A percentile compares a stretch with the other conserved stretches of the same genome.
Evolutionary conservation across 208 protist genomes (phyloP).

Genomic region (Chromosphaera perkinsii): DNA sequence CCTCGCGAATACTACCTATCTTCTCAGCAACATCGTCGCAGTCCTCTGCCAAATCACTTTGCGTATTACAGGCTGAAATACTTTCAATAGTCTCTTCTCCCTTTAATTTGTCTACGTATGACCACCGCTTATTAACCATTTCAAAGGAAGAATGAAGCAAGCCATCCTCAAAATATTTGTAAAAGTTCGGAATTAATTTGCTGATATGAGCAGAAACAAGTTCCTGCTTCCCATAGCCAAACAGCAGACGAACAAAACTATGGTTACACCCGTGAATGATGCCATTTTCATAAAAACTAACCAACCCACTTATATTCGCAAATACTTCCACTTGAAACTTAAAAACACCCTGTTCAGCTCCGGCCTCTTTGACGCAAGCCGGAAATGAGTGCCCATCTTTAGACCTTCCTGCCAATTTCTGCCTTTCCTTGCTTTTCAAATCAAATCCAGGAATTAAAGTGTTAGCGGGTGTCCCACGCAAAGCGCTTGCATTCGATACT

Average conservation of each 20-base stretch:
- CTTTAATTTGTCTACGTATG: not conserved
- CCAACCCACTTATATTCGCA: slow-evolving; percentile 17
- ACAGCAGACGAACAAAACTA: slow-evolving; percentile 10
- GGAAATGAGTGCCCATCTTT: not conserved
- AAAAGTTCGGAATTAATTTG: slow-evolving; percentile 5
- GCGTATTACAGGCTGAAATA: not conserved
- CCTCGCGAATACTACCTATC: not conserved
- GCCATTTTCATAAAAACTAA: slow-evolving; percentile 5
- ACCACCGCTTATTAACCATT: too few species aligned
- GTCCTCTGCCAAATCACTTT: not conserved
- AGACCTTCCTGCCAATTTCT: not conserved
- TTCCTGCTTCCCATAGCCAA: slow-evolving; percentile 1
- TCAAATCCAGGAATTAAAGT: not conserved
- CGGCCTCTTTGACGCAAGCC: not conserved
- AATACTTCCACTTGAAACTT: not conserved
- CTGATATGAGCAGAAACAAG: not conserved
- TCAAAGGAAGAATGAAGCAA: too few species aligned
- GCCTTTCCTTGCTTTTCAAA: not conserved
- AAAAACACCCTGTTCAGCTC: not conserved
- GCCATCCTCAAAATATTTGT: not conserved
- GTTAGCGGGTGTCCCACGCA: not conserved
- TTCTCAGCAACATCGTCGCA: not conserved
- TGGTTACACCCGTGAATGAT: slow-evolving; percentile 5
- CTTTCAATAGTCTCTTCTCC: not conserved
- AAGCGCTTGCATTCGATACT: not conserved